phyloP scores from a whole-genome alignment of 2,329 filamentous ascomycete genomes.

The Sporothrix variecibatus region DNA sequence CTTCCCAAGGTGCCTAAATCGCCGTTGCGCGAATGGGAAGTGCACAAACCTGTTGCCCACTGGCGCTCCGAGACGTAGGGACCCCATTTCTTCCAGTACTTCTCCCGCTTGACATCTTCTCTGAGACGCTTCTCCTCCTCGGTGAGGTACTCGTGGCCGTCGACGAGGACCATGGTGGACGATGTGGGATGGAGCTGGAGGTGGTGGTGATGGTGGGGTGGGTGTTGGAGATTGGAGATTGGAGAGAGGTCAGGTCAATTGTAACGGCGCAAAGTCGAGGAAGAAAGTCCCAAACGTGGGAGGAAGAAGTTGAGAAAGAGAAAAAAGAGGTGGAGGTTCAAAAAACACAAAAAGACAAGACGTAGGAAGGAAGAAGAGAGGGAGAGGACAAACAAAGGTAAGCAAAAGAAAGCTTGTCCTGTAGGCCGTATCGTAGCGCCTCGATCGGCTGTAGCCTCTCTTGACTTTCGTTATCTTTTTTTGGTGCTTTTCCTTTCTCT shows the following conservation, averaged over 20 bases:
- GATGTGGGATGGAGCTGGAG: neutral
- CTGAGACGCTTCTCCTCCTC: conserved; percentile 88
- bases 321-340: neutral
- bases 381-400: neutral
- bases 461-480: conserved; percentile 2
- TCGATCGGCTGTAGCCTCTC: neutral
- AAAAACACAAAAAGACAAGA: neutral
- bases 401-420: neutral
- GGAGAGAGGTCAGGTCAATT: neutral
- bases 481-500: neutral
- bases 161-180: conserved; percentile 78
- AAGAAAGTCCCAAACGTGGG: neutral
- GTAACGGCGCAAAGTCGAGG: neutral
- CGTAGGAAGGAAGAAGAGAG: neutral
- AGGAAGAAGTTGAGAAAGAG: neutral
- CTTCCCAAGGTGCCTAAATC: neutral
- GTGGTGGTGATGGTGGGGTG: neutral
- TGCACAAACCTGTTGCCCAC: conserved; percentile 80
- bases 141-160: conserved; percentile 82
- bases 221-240: neutral
- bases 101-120: conserved; percentile 77
- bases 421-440: neutral
- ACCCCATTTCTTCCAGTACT: conserved; percentile 99
- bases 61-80: conserved; percentile 91
- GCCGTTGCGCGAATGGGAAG: neutral